These are phyloP conservation scores for Fraxinus excelsior DNA, from an alignment of 257 asterid species.

Conservation along the genomic window DNA sequence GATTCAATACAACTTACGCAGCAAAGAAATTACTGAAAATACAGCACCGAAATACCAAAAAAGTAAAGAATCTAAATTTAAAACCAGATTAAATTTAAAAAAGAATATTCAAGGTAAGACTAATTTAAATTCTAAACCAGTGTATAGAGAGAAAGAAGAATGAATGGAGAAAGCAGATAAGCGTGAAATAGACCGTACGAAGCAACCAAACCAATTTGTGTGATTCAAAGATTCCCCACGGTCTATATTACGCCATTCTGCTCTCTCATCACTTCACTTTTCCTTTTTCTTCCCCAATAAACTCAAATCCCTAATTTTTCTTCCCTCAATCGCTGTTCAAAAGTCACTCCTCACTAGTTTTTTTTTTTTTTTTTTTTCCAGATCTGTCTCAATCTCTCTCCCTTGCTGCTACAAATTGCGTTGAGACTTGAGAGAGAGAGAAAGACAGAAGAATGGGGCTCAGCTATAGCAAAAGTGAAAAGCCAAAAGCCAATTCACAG, in stretches of 20 bases:
- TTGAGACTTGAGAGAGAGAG: not conserved
- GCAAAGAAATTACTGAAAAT: conserved; percentile 20
- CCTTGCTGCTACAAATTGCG: not conserved
- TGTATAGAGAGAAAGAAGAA: conserved; percentile 37
- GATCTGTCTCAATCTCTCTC: conserved; percentile 1
- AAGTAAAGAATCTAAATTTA: not conserved
- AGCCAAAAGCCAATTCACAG: not conserved
- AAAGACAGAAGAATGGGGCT: not conserved
- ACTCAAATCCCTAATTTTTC: conserved; percentile 36
- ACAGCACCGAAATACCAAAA: conserved; percentile 6
- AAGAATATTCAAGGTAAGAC: not conserved
- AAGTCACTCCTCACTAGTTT: not conserved
- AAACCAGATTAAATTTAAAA: too few species aligned
- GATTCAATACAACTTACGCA: conserved; percentile 22
- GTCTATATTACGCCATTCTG: conserved; percentile 95
- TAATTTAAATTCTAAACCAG: not conserved
- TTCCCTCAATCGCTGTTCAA: not conserved
- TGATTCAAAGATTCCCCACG: conserved; percentile 77
- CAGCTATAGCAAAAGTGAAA: not conserved
- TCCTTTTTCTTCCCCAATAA: conserved; percentile 31
- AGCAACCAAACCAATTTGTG: conserved; percentile 65
- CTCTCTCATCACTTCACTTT: conserved; percentile 62
- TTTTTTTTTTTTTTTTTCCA: too few species aligned
- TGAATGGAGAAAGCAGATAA: conserved; percentile 78
- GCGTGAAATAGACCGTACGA: conserved; percentile 97